Evolutionary conservation across 176 grass and related monocot genomes (phyloP).

Genomic region (Chrysopogon serrulatus): DNA sequence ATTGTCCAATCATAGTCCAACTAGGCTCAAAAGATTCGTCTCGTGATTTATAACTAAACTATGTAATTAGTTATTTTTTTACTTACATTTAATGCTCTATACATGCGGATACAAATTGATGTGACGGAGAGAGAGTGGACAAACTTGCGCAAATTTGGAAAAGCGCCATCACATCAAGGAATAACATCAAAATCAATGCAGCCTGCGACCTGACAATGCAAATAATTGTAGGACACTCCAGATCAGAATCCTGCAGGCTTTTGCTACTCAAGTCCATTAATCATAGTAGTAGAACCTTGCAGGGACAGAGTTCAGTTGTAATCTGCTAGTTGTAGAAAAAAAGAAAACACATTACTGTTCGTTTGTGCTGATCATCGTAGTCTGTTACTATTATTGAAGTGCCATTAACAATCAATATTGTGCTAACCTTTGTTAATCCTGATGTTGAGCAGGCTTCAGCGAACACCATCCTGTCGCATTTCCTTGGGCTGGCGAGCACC

Average conservation of each 20-base stretch:
- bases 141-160: no score
- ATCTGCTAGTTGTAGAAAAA: background rate
- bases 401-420: no score
- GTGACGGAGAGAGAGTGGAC: no score
- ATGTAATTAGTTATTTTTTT: no score
- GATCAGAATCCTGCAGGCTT: background rate
- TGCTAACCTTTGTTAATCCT: background rate
- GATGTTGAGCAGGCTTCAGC: conserved; percentile 57
- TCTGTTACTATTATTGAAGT: background rate
- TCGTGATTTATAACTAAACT: no score
- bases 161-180: background rate
- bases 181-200: background rate
- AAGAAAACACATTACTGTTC: background rate
- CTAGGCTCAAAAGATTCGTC: no score
- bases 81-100: no score
- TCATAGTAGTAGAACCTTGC: background rate
- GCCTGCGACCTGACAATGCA: background rate
- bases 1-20: no score
- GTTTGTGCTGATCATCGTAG: background rate
- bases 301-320: background rate
- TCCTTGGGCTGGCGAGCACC: conserved; percentile 69
- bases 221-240: background rate
- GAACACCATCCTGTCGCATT: conserved; percentile 95
- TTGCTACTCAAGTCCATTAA: background rate
- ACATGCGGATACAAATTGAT: no score